phyloP scores from a whole-genome alignment of 2,329 filamentous ascomycete species.

The Penicillium sp. region DNA sequence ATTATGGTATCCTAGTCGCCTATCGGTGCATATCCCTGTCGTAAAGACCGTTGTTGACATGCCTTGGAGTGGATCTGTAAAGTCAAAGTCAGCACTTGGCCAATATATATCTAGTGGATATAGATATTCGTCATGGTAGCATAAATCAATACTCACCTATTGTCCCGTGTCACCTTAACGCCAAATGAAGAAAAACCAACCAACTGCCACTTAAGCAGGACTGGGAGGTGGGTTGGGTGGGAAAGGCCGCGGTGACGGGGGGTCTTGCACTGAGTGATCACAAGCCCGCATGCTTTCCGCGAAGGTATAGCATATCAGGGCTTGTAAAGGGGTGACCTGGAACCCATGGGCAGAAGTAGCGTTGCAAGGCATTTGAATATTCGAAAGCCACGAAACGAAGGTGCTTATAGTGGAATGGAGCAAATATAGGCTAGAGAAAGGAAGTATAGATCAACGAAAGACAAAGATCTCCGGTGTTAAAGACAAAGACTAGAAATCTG shows the following conservation, averaged over 20 bases:
- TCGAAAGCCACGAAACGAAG: not conserved
- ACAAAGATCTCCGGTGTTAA: not conserved
- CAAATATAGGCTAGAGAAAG: not conserved
- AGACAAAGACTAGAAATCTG: not conserved
- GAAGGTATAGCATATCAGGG: not conserved
- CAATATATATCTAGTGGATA: not conserved
- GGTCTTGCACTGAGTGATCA: slow-evolving; percentile 26
- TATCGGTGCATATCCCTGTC: not conserved
- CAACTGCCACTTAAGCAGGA: slow-evolving; percentile 28
- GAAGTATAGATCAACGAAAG: not conserved
- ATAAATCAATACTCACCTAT: slow-evolving; percentile 11
- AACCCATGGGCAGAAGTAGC: not conserved
- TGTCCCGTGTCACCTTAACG: slow-evolving; percentile 12
- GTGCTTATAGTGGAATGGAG: not conserved
- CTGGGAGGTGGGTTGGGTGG: slow-evolving; percentile 43
- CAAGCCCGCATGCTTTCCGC: slow-evolving; percentile 7
- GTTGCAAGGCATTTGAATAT: slow-evolving; percentile 7
- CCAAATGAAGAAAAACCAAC: slow-evolving; percentile 9
- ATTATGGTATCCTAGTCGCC: not conserved
- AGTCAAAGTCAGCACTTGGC: not conserved
- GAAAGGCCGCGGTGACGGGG: slow-evolving; percentile 31
- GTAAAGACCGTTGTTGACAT: not conserved
- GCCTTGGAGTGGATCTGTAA: not conserved
- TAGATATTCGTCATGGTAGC: not conserved
- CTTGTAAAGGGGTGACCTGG: not conserved